Percentiles rank a stretch among this genome's conserved stretches.
phyloP scores from a whole-genome alignment of 2,329 filamentous ascomycete species.

The Harringtonia lauricola region DNA sequence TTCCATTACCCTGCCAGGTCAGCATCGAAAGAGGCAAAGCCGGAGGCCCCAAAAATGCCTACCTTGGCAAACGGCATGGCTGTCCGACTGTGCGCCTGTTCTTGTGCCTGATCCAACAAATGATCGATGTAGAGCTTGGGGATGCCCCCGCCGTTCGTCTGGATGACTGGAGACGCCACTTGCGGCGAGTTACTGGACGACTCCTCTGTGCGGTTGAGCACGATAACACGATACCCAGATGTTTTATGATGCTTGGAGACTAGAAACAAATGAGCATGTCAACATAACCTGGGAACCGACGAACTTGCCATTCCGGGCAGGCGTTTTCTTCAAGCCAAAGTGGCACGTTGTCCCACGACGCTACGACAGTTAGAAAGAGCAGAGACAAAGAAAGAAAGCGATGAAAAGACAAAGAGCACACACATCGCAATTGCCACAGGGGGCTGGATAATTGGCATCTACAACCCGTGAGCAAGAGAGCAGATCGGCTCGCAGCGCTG shows the following conservation, averaged over 20 bases:
- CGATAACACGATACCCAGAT: not conserved
- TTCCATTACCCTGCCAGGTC: conserved; percentile 16
- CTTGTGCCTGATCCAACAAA: conserved; percentile 13
- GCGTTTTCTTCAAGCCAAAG: conserved; percentile 8
- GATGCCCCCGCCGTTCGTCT: not conserved
- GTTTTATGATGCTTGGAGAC: not conserved
- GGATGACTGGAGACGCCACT: not conserved
- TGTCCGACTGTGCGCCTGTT: conserved; percentile 5
- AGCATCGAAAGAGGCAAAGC: no score
- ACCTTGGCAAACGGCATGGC: conserved; percentile 16
- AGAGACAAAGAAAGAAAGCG: no score
- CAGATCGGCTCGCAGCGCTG: no score
- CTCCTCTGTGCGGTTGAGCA: no score
- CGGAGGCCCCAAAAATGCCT: conserved; percentile 1
- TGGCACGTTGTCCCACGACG: conserved; percentile 8
- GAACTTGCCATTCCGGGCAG: conserved; percentile 8
- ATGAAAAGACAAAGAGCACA: not conserved
- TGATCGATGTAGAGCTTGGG: conserved; percentile 18
- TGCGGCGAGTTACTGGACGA: no score
- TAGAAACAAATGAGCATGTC: not conserved
- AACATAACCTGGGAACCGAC: not conserved
- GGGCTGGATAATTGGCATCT: conserved; percentile 8
- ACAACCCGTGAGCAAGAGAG: not conserved
- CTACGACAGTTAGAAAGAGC: conserved; percentile 1
- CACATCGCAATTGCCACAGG: conserved; percentile 9